phyloP scores from a whole-genome alignment of 352 stramenopile species.

The Pythium guiyangense region DNA sequence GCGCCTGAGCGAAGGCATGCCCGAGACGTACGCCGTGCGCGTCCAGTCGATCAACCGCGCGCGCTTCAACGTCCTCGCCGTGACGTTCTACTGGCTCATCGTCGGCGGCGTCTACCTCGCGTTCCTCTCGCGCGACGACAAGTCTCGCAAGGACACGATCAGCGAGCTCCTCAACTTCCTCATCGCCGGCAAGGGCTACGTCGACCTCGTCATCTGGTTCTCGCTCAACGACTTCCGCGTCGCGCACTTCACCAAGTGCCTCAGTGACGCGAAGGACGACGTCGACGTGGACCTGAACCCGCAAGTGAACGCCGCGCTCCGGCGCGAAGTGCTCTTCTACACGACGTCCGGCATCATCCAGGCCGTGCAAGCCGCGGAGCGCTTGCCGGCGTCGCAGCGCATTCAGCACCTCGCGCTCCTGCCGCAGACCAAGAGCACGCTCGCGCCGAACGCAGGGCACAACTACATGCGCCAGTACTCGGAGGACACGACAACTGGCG shows the following conservation, averaged over 20 bases:
- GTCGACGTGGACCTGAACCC: constrained; percentile 82
- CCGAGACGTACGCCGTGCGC: constrained; percentile 80
- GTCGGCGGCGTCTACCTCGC: constrained; percentile 75
- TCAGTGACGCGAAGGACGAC: constrained; percentile 48
- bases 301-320: constrained; percentile 84
- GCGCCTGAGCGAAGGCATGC: constrained; percentile 82
- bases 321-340: constrained; percentile 88
- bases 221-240: constrained; percentile 82
- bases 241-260: constrained; percentile 67
- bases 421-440: constrained; percentile 60
- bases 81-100: constrained; percentile 87
- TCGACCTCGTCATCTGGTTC: constrained; percentile 90
- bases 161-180: constrained; percentile 85
- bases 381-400: constrained; percentile 62
- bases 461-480: constrained; percentile 51
- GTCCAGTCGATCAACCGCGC: constrained; percentile 86
- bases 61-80: constrained; percentile 85
- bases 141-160: constrained; percentile 43
- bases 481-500: constrained; percentile 26
- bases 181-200: constrained; percentile 82
- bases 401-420: constrained; percentile 82
- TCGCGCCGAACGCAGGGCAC: constrained; percentile 16
- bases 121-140: constrained; percentile 54
- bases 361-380: constrained; percentile 75
- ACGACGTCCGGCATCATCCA: constrained; percentile 89